phyloP scores from a whole-genome alignment of 768 basidiomycete species.

The Pulveroboletus sp. region DNA sequence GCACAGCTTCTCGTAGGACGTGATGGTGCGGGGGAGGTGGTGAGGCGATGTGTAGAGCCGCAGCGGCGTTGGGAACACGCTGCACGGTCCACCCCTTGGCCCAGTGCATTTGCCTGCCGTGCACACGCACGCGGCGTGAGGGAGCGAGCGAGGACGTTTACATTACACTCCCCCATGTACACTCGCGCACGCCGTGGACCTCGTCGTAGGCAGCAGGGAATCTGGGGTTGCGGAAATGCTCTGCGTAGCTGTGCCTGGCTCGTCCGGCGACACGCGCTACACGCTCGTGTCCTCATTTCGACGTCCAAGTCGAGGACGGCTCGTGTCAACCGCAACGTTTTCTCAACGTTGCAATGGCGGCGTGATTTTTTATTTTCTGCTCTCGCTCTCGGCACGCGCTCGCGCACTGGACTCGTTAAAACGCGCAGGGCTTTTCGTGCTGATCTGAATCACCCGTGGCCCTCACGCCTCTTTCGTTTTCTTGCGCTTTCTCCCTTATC shows the following conservation, averaged over 20 bases:
- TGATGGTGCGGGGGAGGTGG: constrained; percentile 2
- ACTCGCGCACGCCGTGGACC: background rate
- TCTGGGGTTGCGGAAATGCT: too few relatives aligned
- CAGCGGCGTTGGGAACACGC: constrained; percentile 18
- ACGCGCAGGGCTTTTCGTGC: background rate
- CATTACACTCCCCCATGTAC: background rate
- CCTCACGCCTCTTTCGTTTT: too few relatives aligned
- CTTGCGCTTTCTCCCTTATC: background rate
- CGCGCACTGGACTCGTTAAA: constrained; percentile 9
- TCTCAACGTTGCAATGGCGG: constrained; percentile 26
- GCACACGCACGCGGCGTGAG: background rate
- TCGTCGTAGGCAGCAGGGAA: background rate
- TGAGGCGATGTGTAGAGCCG: too few relatives aligned
- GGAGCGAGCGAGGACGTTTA: too few relatives aligned
- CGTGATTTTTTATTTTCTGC: constrained; percentile 6
- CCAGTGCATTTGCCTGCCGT: constrained; percentile 6
- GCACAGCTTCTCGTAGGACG: constrained; percentile 17
- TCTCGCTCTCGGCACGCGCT: constrained; percentile 10
- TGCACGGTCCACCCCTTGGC: constrained; percentile 13
- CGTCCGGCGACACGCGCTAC: background rate
- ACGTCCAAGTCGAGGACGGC: constrained; percentile 14
- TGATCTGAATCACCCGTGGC: background rate
- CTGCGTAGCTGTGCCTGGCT: too few relatives aligned
- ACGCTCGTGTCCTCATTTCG: constrained; percentile 6
- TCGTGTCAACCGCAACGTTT: constrained; percentile 26